Percentiles rank a stretch among this genome's conserved stretches.
Conservation (phyloP, 371 early-diverging fungal species). For the Circinella umbellata region DNA sequence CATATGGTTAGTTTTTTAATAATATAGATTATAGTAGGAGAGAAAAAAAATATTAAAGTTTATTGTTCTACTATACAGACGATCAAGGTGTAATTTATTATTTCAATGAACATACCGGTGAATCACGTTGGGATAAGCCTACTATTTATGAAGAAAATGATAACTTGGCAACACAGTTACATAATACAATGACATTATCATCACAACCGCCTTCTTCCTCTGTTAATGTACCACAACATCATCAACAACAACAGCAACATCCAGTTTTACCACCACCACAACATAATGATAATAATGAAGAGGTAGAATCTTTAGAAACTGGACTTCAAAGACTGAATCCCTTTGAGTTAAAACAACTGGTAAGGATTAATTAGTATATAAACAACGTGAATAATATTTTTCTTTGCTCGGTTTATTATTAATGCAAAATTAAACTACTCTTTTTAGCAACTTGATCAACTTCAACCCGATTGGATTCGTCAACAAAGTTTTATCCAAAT, state of each 20-base stretch:
- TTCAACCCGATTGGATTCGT: conserved; percentile 42
- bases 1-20: conserved; percentile 28
- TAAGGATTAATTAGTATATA: conserved; percentile 10
- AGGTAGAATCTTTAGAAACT: conserved; percentile 18
- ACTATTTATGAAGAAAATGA: background rate
- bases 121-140: conserved; percentile 51
- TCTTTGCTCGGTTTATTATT: too few relatives aligned
- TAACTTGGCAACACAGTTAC: conserved; percentile 3
- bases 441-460: conserved; percentile 37
- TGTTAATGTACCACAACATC: background rate
- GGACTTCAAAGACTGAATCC: conserved; percentile 31
- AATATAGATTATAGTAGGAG: background rate
- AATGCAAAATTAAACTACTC: too few relatives aligned
- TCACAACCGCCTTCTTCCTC: conserved; percentile 1
- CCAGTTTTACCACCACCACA: background rate
- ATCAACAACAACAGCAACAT: background rate
- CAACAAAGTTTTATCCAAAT: conserved; percentile 50
- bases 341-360: conserved; percentile 39
- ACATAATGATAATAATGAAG: background rate
- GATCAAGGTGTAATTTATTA: conserved; percentile 51
- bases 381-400: too few relatives aligned
- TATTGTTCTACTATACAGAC: background rate
- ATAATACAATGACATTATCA: conserved; percentile 26
- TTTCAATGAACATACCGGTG: conserved; percentile 55
- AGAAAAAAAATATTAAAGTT: background rate